Evolutionary conservation across 1,284 basidiomycete genomes (phyloP).

Genomic region (Cryptococcus amylolentus): DNA sequence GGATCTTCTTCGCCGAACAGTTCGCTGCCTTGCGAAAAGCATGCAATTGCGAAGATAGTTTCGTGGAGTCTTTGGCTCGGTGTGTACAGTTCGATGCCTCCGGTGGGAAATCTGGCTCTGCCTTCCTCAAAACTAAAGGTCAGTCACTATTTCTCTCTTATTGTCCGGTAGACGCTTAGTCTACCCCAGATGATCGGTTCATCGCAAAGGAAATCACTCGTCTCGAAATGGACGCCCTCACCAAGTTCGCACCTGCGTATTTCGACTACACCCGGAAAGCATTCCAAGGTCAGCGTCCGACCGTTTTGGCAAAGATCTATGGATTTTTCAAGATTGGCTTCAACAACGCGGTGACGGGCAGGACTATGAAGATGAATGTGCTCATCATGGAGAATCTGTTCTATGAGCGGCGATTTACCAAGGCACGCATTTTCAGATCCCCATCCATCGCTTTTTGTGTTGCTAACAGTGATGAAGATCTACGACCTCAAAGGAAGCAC

Average conservation of each 20-base stretch:
- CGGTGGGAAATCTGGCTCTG: constrained; percentile 95
- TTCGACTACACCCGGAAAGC: constrained; percentile 91
- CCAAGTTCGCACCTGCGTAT: constrained; percentile 94
- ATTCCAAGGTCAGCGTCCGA: constrained; percentile 75
- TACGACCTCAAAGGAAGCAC: constrained; percentile 94
- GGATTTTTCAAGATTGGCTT: constrained; percentile 96
- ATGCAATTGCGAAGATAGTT: constrained; percentile 88
- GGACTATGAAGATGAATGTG: constrained; percentile 87
- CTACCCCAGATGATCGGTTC: constrained; percentile 76
- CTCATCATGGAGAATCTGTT: constrained; percentile 98
- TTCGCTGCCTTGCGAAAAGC: constrained; percentile 90
- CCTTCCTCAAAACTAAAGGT: constrained; percentile 94
- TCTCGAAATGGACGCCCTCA: constrained; percentile 89
- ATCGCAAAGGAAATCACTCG: constrained; percentile 95
- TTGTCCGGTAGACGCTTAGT: too few relatives aligned
- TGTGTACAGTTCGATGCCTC: constrained; percentile 95
- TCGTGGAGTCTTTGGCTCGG: constrained; percentile 87
- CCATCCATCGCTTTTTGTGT: background rate
- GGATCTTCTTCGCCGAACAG: constrained; percentile 93
- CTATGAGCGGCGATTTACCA: constrained; percentile 82
- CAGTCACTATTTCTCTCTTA: constrained; percentile 43
- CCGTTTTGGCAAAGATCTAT: constrained; percentile 92
- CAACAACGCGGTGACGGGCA: constrained; percentile 71
- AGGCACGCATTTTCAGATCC: constrained; percentile 53
- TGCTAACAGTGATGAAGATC: constrained; percentile 56